Evolutionary conservation across 768 basidiomycete species (phyloP), one percentile per base, ranked within the genome.

Genomic region (Lactifluus piperatus): DNA sequence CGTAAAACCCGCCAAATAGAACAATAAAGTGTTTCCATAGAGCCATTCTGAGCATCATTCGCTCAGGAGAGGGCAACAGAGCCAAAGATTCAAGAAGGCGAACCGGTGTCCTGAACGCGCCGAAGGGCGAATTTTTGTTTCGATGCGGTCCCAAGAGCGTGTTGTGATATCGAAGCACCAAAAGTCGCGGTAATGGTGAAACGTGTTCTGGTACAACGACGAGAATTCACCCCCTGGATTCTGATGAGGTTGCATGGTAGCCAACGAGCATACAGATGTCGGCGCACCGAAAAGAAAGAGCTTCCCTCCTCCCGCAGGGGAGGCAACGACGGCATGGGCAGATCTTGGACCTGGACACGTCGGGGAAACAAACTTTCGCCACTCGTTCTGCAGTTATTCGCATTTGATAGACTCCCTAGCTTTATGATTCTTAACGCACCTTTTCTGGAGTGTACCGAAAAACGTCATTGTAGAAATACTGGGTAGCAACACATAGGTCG

Each of bases 1-100:
- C 91, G 62, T 90, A 86, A 69, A 94, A 94, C 1, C 92, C 93
- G 5, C 92, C 94, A 67, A 94, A 97, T 0, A 95, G 75, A 37
- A 94, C 78, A 27, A 94, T 80, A 56, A 79, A 83, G 53, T 94
- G 87, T 68, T 94, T 95, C 89, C 89, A 95, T 45, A 88, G 74
- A 0, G 86, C 86, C 90, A 94, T 92, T 36, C 89, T 89, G 49
- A 27, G n/a, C 30, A 32, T 32, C 10, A 9, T 18, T 18, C n/a
- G 22, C 41, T 60, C 55, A 43, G 45, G 16, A 20, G 5, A 56
- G 22, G 45, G 24, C 36, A 18, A 41, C 14, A 27, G 51, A 32
- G 36, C 5, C 2, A n/a, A 26, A 4, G n/a, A 47, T 16, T 50
- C 27, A 20, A 36, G 20, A 37, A 45, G 18, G 61, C 78, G 52